Base-by-base conservation (phyloP, 192 early-diverging fungal genomes). In the Jimgerdemannia flammicorona region DNA sequence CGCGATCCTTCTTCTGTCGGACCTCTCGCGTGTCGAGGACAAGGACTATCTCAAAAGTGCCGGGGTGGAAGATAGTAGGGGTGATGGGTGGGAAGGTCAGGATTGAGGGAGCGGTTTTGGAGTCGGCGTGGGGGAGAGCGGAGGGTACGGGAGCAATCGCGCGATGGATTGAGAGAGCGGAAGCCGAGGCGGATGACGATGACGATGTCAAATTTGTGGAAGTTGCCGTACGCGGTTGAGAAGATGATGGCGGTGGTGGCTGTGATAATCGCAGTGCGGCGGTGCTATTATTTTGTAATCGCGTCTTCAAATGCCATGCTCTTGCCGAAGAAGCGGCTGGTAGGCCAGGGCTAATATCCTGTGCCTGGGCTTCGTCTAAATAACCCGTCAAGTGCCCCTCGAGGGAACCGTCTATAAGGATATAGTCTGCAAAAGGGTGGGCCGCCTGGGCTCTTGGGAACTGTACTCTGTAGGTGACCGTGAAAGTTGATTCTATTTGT, bases 11-110 rank as follows among this genome's bases (percentile, higher is more conserved):
- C 42, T 81, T 71, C 3, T 81, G 84, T 68, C 88, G 88, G 14
- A 97, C 85, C 81, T 99, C 97, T 17, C 97, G 91, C 70, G 76
- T 87, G 79, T 99, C 97, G 2, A 99, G 79, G 1, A 97, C 72
- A 17, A 96, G 76, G 4, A 90, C 72, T 2, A 98, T 81, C 6
- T 94, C 90, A 81, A 91, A 95, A 14, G 81, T 79, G 40, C 78
- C 81, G 2, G 88, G 83, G 8, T 17, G 40, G 19, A 68, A 68
- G 9, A 68, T 9, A 2, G 19, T 68, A 19, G 67, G 67, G 9
- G 67, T 40, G 64, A 49, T 43, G 7, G 6, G 14, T 20, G 43
- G 43, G 29, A 69, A 69, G 39, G 39, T 64, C 39, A 9, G 11
- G 66, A 49, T 11, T 59, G 70, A 10, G 41, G 9, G 2, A 74